phyloP scores from a whole-genome alignment of 2,329 filamentous ascomycete species.

The Thermochaetoides dissita region DNA sequence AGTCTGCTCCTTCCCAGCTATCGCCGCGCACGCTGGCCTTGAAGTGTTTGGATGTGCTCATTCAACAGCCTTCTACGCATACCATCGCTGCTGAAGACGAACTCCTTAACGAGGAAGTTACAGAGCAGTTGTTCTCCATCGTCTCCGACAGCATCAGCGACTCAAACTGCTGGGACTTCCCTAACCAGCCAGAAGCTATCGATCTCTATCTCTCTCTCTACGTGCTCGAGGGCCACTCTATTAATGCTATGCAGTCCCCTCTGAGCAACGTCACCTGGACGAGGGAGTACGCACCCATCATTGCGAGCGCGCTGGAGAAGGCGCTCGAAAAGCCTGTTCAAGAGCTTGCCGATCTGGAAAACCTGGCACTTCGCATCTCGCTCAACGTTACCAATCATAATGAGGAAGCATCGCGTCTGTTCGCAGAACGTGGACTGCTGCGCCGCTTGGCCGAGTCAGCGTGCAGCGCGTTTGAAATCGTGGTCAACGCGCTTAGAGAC shows the following conservation, averaged over 20 bases:
- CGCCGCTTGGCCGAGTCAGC: slow-evolving; percentile 34
- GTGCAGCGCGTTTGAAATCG: slow-evolving; percentile 34
- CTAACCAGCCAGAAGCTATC: slow-evolving; percentile 20
- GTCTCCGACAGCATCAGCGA: slow-evolving; percentile 23
- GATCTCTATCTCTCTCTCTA: slow-evolving; percentile 32
- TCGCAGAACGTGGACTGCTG: slow-evolving; percentile 47
- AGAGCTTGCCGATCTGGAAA: slow-evolving; percentile 27
- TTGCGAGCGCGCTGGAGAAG: slow-evolving; percentile 33
- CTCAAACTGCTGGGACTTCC: slow-evolving; percentile 24
- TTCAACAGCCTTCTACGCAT: slow-evolving; percentile 30
- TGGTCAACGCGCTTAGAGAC: slow-evolving; percentile 19
- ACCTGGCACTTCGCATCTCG: slow-evolving; percentile 52
- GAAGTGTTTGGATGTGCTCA: slow-evolving; percentile 45
- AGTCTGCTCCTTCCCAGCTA: slow-evolving; percentile 32
- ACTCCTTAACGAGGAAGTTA: slow-evolving; percentile 35
- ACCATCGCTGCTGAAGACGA: slow-evolving; percentile 32
- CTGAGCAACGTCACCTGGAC: slow-evolving; percentile 30
- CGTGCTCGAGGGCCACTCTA: slow-evolving; percentile 40
- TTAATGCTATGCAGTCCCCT: slow-evolving; percentile 31
- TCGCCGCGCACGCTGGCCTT: slow-evolving; percentile 52
- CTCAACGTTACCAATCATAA: slow-evolving; percentile 82
- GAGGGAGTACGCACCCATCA: slow-evolving; percentile 33
- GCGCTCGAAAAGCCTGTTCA: slow-evolving; percentile 23
- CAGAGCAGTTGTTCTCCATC: slow-evolving; percentile 34
- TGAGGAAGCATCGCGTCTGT: slow-evolving; percentile 50